These are phyloP conservation scores for Abrus precatorius DNA, from an alignment of 306 rosid species.

Conservation along the genomic window DNA sequence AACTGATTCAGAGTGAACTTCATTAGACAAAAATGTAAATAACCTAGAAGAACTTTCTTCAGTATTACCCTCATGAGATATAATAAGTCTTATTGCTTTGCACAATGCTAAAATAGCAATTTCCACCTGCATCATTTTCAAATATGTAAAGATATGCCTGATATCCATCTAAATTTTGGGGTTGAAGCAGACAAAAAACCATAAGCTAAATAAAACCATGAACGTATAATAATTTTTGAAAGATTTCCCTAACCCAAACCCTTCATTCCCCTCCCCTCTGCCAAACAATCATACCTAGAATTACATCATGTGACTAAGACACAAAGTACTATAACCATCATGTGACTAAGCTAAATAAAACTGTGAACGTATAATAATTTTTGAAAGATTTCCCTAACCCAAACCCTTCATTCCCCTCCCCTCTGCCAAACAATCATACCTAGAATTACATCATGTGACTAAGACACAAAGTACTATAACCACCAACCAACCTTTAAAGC, in stretches of 20 bases:
- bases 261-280: slow-evolving; percentile 26
- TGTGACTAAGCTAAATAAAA: slow-evolving; percentile 40
- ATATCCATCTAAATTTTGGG: slow-evolving; percentile 29
- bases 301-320: slow-evolving; percentile 23
- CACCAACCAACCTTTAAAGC: slow-evolving; percentile 33
- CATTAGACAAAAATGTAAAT: slow-evolving; percentile 56
- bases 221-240: background rate
- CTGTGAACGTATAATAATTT: background rate
- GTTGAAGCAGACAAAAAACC: slow-evolving; percentile 14
- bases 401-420: slow-evolving; percentile 27
- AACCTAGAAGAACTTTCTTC: slow-evolving; percentile 59
- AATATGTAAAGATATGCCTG: slow-evolving; percentile 41
- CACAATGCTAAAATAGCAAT: slow-evolving; percentile 74
- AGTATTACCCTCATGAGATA: slow-evolving; percentile 46
- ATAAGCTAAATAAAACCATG: slow-evolving; percentile 34
- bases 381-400: background rate
- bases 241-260: background rate
- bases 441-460: slow-evolving; percentile 21
- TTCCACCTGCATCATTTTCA: slow-evolving; percentile 73
- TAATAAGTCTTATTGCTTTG: slow-evolving; percentile 73
- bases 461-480: slow-evolving; percentile 31
- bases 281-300: slow-evolving; percentile 30
- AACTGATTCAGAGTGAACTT: slow-evolving; percentile 69
- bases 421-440: slow-evolving; percentile 23
- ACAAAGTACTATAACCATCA: slow-evolving; percentile 32